phyloP scores from a whole-genome alignment of 805 yeast genomes.

The Yarrowia sp. region DNA sequence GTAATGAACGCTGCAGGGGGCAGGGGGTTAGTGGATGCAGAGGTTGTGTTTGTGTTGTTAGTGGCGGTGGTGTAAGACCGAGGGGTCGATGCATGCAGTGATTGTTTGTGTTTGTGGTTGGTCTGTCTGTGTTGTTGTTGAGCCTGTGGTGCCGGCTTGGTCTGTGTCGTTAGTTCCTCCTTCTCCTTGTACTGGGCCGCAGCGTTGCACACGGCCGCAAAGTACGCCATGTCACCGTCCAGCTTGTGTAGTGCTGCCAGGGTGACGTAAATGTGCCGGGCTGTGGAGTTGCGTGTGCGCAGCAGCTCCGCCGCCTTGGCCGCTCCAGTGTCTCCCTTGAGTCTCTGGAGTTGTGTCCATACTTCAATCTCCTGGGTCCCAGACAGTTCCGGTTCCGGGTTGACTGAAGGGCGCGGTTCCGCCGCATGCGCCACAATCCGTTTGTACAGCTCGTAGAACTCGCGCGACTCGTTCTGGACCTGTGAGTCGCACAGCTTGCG shows the following conservation, averaged over 20 bases:
- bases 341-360: slow-evolving; percentile 7
- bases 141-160: neutral
- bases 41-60: slow-evolving; percentile 2
- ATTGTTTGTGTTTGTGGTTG: neutral
- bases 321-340: neutral
- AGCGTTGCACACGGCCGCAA: slow-evolving; percentile 3
- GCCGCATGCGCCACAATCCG: slow-evolving; percentile 2
- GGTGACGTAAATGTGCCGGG: slow-evolving; percentile 1
- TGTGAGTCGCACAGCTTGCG: slow-evolving; percentile 17
- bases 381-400: slow-evolving; percentile 8
- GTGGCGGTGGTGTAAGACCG: slow-evolving; percentile 4
- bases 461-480: slow-evolving; percentile 17
- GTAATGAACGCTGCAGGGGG: neutral
- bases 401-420: slow-evolving; percentile 21
- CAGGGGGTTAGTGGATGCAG: neutral
- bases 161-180: slow-evolving; percentile 6
- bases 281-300: neutral
- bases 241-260: slow-evolving; percentile 9
- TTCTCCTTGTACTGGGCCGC: neutral
- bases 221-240: neutral
- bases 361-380: slow-evolving; percentile 15
- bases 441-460: slow-evolving; percentile 13
- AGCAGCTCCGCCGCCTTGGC: neutral
- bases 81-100: neutral
- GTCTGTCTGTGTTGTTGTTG: neutral